A percentile compares a stretch with the other conserved stretches of the same genome.
phyloP scores from a whole-genome alignment of 768 basidiomycete genomes.

The Pisolithus marmoratus region DNA sequence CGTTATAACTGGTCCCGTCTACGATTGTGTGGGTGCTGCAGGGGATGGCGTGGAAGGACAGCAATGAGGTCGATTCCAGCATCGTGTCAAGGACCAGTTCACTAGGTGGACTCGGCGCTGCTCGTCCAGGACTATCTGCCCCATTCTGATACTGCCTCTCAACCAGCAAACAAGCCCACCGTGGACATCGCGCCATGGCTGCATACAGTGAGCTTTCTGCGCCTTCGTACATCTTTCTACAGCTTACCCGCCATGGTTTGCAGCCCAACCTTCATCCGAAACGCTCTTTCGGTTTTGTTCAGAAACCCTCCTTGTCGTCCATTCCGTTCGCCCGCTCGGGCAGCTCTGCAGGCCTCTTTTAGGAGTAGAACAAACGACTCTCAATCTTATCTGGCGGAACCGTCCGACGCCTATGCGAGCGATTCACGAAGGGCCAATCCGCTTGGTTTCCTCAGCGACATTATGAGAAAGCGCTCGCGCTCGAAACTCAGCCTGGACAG shows the following conservation, averaged over 20 bases:
- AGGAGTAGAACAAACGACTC: slow-evolving; percentile 26
- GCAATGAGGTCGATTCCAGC: neutral
- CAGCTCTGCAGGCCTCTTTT: slow-evolving; percentile 27
- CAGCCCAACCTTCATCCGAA: slow-evolving; percentile 7
- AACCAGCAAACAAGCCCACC: neutral
- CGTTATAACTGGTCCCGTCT: neutral
- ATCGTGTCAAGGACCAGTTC: no score
- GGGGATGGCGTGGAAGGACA: neutral
- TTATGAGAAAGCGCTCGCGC: slow-evolving; percentile 37
- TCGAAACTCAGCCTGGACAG: slow-evolving; percentile 33
- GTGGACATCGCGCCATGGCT: slow-evolving; percentile 11
- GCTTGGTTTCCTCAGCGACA: slow-evolving; percentile 34
- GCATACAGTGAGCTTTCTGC: neutral
- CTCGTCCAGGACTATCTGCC: neutral
- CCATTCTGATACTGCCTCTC: neutral
- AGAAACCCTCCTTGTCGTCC: slow-evolving; percentile 32
- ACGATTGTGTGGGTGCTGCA: neutral
- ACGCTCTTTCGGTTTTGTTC: slow-evolving; percentile 20
- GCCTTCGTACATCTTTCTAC: neutral
- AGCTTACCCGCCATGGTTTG: slow-evolving; percentile 8
- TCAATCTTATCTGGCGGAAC: slow-evolving; percentile 21
- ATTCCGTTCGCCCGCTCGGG: slow-evolving; percentile 31
- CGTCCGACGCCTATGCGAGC: slow-evolving; percentile 28
- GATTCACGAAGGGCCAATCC: slow-evolving; percentile 44
- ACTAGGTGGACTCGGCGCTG: neutral